Percentiles rank a stretch among this genome's conserved stretches.
phyloP scores from a whole-genome alignment of 1,284 basidiomycete species.

The Pholiota adiposa region DNA sequence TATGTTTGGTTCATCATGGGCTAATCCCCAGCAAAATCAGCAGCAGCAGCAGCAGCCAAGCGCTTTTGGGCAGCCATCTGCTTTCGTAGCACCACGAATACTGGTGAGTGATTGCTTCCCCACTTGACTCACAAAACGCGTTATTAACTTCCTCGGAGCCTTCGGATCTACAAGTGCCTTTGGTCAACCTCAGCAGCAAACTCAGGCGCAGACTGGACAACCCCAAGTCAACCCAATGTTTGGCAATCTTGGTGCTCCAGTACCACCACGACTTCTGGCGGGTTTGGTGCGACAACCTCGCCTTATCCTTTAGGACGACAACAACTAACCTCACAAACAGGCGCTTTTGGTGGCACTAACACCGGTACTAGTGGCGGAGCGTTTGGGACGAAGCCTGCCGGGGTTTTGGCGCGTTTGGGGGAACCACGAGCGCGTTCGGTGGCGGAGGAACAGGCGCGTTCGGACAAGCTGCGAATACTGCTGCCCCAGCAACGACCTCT shows the following conservation, averaged over 20 bases:
- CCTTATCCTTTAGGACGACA: conserved; percentile 19
- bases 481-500: conserved; percentile 26
- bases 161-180: conserved; percentile 49
- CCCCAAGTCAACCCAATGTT: conserved; percentile 82
- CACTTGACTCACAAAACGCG: conserved; percentile 27
- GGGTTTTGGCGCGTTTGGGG: conserved; percentile 72
- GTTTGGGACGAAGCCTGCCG: conserved; percentile 63
- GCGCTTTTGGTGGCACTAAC: conserved; percentile 64
- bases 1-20: conserved; percentile 78
- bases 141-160: conserved; percentile 34
- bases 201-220: conserved; percentile 46
- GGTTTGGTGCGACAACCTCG: conserved; percentile 57
- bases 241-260: conserved; percentile 56
- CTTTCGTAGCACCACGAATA: conserved; percentile 39
- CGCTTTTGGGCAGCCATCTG: conserved; percentile 53
- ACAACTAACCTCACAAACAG: conserved; percentile 37
- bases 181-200: conserved; percentile 49
- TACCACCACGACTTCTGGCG: conserved; percentile 41
- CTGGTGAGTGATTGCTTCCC: conserved; percentile 36
- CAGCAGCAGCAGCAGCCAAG: conserved; percentile 44
- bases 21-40: conserved; percentile 53
- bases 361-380: conserved; percentile 40
- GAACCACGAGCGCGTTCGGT: conserved; percentile 51
- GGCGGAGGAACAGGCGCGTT: conserved; percentile 32
- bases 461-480: conserved; percentile 31